phyloP scores from a whole-genome alignment of 2,329 filamentous ascomycete genomes.

The Xylariales sp. region DNA sequence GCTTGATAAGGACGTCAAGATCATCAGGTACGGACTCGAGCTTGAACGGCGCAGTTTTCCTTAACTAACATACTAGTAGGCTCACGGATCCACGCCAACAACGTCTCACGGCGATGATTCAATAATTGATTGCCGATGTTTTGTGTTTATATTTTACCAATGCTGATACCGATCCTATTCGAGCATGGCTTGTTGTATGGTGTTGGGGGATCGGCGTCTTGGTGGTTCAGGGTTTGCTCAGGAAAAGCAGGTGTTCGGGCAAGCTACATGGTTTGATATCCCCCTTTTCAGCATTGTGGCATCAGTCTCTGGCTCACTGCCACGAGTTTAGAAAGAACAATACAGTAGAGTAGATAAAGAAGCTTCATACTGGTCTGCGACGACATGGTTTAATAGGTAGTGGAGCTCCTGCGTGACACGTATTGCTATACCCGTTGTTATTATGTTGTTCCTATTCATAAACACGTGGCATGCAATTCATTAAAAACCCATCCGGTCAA shows the following conservation, averaged over 20 bases:
- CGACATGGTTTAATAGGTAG: conserved; percentile 11
- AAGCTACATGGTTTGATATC: conserved; percentile 7
- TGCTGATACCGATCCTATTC: neutral
- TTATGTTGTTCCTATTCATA: neutral
- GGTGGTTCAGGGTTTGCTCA: conserved; percentile 14
- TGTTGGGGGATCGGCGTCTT: conserved; percentile 24
- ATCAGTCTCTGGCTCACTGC: neutral
- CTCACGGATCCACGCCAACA: conserved; percentile 70
- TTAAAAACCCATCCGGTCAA: neutral
- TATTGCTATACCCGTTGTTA: neutral
- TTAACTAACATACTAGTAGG: conserved; percentile 53
- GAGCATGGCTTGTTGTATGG: conserved; percentile 17
- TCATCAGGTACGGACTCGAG: conserved; percentile 69
- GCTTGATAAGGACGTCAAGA: conserved; percentile 77
- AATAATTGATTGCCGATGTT: conserved; percentile 29
- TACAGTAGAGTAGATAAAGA: conserved; percentile 18
- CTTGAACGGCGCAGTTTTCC: neutral
- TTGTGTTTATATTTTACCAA: conserved; percentile 13
- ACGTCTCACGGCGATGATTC: conserved; percentile 53
- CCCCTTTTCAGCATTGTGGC: conserved; percentile 9
- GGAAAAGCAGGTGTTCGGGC: conserved; percentile 11
- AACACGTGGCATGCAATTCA: conserved; percentile 6
- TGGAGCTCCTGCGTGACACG: neutral
- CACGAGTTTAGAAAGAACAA: conserved; percentile 17
- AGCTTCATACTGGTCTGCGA: conserved; percentile 10